Conservation (phyloP, 2,329 filamentous ascomycete species). For the Verticillium nonalfalfae region DNA sequence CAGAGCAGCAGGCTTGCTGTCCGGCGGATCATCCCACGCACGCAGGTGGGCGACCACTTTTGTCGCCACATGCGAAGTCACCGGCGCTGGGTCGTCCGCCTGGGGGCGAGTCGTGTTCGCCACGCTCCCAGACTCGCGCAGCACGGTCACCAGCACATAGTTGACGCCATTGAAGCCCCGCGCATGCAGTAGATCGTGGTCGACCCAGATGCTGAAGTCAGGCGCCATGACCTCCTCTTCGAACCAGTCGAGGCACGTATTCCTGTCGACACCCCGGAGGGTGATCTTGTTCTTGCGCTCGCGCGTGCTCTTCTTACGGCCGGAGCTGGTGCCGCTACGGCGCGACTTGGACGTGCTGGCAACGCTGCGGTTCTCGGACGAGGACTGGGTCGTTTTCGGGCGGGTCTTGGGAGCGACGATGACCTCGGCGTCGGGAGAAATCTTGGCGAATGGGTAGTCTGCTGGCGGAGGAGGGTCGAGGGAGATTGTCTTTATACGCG, state of each 20-base stretch:
- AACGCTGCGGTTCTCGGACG: constrained; percentile 74
- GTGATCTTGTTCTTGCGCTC: constrained; percentile 65
- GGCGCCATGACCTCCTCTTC: constrained; percentile 55
- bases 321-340: constrained; percentile 49
- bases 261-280: constrained; percentile 70
- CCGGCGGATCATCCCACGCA: constrained; percentile 82
- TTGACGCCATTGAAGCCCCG: constrained; percentile 69
- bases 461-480: constrained; percentile 67
- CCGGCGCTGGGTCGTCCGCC: constrained; percentile 11
- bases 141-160: constrained; percentile 58
- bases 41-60: constrained; percentile 72
- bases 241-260: constrained; percentile 68
- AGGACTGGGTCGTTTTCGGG: constrained; percentile 57
- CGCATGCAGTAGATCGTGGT: constrained; percentile 66
- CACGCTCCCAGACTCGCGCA: constrained; percentile 4
- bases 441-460: constrained; percentile 77
- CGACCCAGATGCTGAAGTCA: constrained; percentile 75
- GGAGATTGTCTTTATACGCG: constrained; percentile 80
- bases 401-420: constrained; percentile 93
- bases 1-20: constrained; percentile 71
- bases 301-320: constrained; percentile 42
- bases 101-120: not conserved
- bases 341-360: constrained; percentile 74
- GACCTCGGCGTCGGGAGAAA: constrained; percentile 89
- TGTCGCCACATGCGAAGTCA: constrained; percentile 42